These are phyloP conservation scores for Xylaria sp. DNA, from an alignment of 2,329 filamentous ascomycete genomes.

Conservation along the genomic window DNA sequence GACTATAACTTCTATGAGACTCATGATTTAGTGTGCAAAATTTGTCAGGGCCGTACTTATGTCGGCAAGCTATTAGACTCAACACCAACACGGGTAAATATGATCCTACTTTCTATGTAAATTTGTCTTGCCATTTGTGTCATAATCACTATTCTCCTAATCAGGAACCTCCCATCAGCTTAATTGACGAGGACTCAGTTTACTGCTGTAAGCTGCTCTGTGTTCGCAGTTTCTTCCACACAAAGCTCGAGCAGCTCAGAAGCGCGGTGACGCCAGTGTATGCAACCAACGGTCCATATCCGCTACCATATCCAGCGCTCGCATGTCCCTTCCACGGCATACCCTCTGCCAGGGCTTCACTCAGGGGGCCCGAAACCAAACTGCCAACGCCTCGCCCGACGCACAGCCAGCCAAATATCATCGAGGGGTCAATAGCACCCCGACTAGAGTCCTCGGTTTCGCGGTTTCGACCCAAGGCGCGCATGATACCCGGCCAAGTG, in stretches of 20 bases:
- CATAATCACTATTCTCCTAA: neutral
- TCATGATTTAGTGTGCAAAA: neutral
- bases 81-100: neutral
- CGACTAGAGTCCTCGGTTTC: constrained; percentile 17
- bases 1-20: neutral
- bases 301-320: constrained; percentile 57
- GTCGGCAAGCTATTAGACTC: neutral
- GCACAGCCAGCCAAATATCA: constrained; percentile 66
- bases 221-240: constrained; percentile 47
- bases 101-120: neutral
- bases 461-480: constrained; percentile 30
- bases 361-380: constrained; percentile 64
- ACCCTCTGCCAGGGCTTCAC: constrained; percentile 59
- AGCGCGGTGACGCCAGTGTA: constrained; percentile 63
- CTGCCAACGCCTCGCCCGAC: constrained; percentile 70
- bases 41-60: neutral
- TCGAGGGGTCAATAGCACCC: constrained; percentile 53
- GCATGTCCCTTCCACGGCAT: constrained; percentile 55
- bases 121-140: neutral
- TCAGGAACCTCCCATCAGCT: neutral
- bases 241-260: constrained; percentile 55
- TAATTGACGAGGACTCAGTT: neutral
- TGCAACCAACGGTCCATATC: constrained; percentile 62
- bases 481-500: constrained; percentile 42
- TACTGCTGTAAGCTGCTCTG: constrained; percentile 9